Percentiles rank a stretch among this genome's conserved stretches.
Conservation (phyloP, 202 grass and related monocot genomes). For the Panicum virgatum region DNA sequence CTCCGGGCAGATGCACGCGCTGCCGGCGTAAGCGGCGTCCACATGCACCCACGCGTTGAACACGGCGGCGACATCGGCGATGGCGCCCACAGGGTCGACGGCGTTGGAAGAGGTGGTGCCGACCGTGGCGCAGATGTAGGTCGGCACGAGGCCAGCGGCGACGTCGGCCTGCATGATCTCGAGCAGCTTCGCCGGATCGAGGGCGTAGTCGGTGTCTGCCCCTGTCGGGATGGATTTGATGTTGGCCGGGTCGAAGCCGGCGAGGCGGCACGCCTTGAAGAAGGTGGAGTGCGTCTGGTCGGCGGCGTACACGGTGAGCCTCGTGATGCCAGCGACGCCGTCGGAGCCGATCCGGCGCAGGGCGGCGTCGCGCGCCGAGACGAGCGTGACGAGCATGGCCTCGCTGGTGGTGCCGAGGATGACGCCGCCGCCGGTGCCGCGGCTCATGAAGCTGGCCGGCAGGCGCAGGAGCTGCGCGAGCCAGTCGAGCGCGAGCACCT, state of each 20-base stretch:
- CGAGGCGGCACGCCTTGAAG: constrained; percentile 56
- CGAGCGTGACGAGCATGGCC: constrained; percentile 64
- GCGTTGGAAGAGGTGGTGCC: constrained; percentile 73
- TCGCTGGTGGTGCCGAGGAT: constrained; percentile 55
- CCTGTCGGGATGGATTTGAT: constrained; percentile 53
- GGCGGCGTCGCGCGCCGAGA: constrained; percentile 44
- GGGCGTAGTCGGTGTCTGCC: not conserved
- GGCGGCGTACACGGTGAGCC: constrained; percentile 49
- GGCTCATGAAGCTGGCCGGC: constrained; percentile 38
- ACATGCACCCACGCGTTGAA: constrained; percentile 58
- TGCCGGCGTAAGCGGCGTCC: constrained; percentile 65
- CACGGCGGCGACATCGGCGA: constrained; percentile 36
- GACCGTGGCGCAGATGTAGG: constrained; percentile 59
- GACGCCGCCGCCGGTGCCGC: constrained; percentile 45
- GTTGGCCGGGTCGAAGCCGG: constrained; percentile 54
- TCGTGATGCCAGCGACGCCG: not conserved
- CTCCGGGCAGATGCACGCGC: constrained; percentile 80
- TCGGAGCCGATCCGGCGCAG: constrained; percentile 4
- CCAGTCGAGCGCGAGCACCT: constrained; percentile 62
- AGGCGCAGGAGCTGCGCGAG: constrained; percentile 55
- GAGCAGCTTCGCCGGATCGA: constrained; percentile 37
- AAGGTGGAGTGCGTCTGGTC: constrained; percentile 69
- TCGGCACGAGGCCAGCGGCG: constrained; percentile 47
- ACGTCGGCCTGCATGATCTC: constrained; percentile 45
- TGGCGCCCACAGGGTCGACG: constrained; percentile 42